phyloP scores from a whole-genome alignment of 1,139 yeast species.

The Geotrichum siamense region DNA sequence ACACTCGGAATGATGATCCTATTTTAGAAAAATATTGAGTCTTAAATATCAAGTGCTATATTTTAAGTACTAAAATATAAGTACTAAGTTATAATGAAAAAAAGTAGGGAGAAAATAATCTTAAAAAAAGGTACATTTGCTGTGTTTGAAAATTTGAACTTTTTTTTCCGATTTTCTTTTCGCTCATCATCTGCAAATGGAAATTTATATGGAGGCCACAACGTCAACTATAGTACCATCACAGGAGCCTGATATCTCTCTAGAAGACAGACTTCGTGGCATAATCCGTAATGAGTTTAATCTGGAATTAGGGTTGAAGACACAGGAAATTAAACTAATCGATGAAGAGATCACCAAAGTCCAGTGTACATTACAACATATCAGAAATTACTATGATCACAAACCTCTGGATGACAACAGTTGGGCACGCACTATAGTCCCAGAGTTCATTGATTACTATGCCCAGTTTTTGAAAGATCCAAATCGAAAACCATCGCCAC shows the following conservation, averaged over 20 bases:
- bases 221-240: neutral
- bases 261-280: conserved; percentile 8
- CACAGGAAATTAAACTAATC: conserved; percentile 52
- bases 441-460: conserved; percentile 46
- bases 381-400: conserved; percentile 26
- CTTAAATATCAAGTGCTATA: too few species aligned
- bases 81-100: too few species aligned
- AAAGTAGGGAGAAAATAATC: too few species aligned
- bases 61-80: too few species aligned
- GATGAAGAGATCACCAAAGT: conserved; percentile 59
- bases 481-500: conserved; percentile 10
- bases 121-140: too few species aligned
- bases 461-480: conserved; percentile 27
- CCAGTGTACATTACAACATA: conserved; percentile 46
- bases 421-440: conserved; percentile 38
- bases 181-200: neutral
- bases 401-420: conserved; percentile 10
- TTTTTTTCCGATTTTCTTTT: neutral
- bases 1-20: too few species aligned
- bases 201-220: neutral
- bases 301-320: conserved; percentile 62
- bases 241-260: neutral
- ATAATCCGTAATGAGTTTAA: conserved; percentile 47
- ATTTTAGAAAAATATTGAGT: too few species aligned
- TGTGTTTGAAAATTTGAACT: neutral